Conservation (phyloP, 495 filamentous ascomycete species). For the Tetracladium marchalianum region DNA sequence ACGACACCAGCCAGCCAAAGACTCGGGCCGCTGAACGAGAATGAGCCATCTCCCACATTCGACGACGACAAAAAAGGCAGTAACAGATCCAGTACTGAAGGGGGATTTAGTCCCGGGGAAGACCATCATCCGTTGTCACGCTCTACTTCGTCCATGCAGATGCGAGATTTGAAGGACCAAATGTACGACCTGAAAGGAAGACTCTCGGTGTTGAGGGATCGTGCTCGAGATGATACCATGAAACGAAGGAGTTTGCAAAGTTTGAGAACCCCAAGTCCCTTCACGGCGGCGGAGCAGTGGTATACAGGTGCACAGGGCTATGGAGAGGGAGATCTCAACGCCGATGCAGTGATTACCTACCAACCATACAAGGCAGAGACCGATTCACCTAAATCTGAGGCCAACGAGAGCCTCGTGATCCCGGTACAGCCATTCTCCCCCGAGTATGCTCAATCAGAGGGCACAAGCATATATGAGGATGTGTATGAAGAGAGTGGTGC, state of each 20-base stretch:
- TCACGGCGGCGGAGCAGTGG: constrained; percentile 71
- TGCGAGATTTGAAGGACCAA: constrained; percentile 79
- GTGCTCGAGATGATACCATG: constrained; percentile 72
- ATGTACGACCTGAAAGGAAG: constrained; percentile 91
- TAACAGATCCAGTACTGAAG: constrained; percentile 9
- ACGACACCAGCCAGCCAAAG: constrained; percentile 10
- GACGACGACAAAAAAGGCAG: constrained; percentile 7
- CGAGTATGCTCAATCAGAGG: constrained; percentile 26
- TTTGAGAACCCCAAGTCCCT: constrained; percentile 74
- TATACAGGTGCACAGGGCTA: constrained; percentile 46
- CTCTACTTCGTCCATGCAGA: constrained; percentile 54
- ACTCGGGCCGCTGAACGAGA: constrained; percentile 26
- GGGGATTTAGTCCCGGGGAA: constrained; percentile 8
- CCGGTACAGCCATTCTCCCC: not conserved
- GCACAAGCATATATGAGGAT: constrained; percentile 50
- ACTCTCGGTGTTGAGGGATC: constrained; percentile 74
- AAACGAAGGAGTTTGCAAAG: constrained; percentile 77
- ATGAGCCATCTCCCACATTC: constrained; percentile 20
- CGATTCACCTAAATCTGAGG: not conserved
- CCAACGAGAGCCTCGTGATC: not conserved
- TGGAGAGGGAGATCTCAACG: constrained; percentile 22
- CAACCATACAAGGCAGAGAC: constrained; percentile 17
- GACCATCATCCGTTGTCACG: constrained; percentile 30
- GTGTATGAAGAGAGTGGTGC: constrained; percentile 33
- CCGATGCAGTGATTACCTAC: constrained; percentile 27